Evolutionary conservation across 2,329 filamentous ascomycete genomes (phyloP).

Genomic region (Chlorencoelia australis): DNA sequence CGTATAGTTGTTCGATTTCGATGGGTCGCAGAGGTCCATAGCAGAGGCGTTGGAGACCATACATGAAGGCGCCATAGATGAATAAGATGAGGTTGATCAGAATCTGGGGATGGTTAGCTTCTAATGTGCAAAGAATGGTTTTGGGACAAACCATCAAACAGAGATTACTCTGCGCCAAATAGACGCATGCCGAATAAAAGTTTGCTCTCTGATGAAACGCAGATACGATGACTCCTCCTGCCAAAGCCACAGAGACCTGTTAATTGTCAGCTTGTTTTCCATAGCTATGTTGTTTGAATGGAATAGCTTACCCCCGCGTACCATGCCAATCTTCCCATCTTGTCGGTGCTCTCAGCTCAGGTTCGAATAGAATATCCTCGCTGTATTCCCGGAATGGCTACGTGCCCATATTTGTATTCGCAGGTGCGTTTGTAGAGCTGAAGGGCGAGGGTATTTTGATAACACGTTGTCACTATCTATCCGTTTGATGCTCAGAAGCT

Average conservation of each 20-base stretch:
- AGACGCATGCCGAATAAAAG: constrained; percentile 97
- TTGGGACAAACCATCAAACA: constrained; percentile 67
- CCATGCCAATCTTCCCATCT: too few relatives aligned
- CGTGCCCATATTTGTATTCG: too few relatives aligned
- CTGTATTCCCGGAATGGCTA: too few relatives aligned
- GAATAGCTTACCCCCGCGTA: too few relatives aligned
- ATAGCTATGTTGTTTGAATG: too few relatives aligned
- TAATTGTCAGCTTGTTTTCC: too few relatives aligned
- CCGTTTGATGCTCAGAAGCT: too few relatives aligned
- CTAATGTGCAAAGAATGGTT: neutral
- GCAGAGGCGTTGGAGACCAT: constrained; percentile 78
- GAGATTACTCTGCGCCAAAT: constrained; percentile 91
- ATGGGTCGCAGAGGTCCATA: constrained; percentile 85
- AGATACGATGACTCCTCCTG: constrained; percentile 73
- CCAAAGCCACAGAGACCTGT: constrained; percentile 74
- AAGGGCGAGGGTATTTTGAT: too few relatives aligned
- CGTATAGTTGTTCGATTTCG: constrained; percentile 94
- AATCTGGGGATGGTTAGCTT: constrained; percentile 46
- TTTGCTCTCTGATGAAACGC: constrained; percentile 93
- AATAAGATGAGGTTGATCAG: constrained; percentile 85
- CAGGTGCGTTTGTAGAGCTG: too few relatives aligned
- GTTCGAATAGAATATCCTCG: too few relatives aligned
- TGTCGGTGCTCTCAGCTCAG: too few relatives aligned
- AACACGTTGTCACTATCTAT: too few relatives aligned
- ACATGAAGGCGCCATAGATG: constrained; percentile 69